Percentiles rank a stretch among this genome's conserved stretches.
Conservation (phyloP, 73 alveolate genomes). For the Paraurostyla sp. region DNA sequence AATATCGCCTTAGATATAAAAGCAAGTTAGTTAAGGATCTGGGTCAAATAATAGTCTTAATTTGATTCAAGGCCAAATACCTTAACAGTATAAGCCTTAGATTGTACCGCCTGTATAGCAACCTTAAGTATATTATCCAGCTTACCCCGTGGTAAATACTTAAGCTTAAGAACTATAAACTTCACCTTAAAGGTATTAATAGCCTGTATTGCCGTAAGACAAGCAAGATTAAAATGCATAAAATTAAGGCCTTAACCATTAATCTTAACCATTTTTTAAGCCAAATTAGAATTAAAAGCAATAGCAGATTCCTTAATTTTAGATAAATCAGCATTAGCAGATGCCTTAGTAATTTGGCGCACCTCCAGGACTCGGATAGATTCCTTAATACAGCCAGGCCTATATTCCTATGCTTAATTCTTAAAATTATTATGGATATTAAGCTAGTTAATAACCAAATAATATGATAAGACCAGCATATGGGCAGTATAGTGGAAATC, state of each 20-base stretch:
- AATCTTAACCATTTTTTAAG: neutral
- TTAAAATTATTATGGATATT: too few relatives aligned
- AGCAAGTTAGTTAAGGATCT: too few relatives aligned
- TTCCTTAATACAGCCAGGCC: too few relatives aligned
- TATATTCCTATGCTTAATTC: too few relatives aligned
- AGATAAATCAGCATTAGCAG: neutral
- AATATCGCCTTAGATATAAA: neutral
- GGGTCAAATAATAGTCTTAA: too few relatives aligned
- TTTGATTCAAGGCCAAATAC: too few relatives aligned
- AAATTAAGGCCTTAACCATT: neutral
- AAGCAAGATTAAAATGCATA: neutral
- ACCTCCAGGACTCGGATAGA: too few relatives aligned
- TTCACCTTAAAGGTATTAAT: neutral
- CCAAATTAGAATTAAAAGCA: neutral
- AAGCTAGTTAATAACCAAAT: too few relatives aligned
- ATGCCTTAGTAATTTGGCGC: too few relatives aligned
- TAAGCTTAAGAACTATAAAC: neutral
- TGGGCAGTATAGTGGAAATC: neutral
- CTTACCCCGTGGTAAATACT: neutral
- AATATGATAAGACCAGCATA: too few relatives aligned
- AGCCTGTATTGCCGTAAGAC: neutral
- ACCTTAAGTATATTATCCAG: neutral
- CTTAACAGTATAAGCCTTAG: too few relatives aligned
- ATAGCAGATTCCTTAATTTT: neutral
- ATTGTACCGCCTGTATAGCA: too few relatives aligned